Conservation (phyloP, 805 yeast species). For the Wickerhamiella azyma region DNA sequence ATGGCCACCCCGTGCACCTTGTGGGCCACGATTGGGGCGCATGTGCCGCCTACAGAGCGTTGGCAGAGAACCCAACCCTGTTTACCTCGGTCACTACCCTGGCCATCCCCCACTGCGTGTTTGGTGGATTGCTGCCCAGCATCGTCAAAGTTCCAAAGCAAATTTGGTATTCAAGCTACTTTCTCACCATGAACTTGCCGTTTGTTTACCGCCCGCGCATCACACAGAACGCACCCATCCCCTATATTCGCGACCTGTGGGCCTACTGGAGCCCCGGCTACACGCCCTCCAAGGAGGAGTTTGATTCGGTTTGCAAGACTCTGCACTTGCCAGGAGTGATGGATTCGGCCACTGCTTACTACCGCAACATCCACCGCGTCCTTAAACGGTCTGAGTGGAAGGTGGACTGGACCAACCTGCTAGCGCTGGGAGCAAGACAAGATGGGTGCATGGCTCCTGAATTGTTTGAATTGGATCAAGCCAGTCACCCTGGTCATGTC, state of each 20-base stretch:
- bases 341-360: slow-evolving; percentile 20
- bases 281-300: slow-evolving; percentile 12
- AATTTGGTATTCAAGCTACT: slow-evolving; percentile 19
- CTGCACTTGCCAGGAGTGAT: slow-evolving; percentile 17
- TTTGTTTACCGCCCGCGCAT: slow-evolving; percentile 15
- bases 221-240: slow-evolving; percentile 3
- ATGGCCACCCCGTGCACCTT: slow-evolving; percentile 16
- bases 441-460: slow-evolving; percentile 19
- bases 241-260: slow-evolving; percentile 18
- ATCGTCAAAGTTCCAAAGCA: slow-evolving; percentile 15
- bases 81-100: slow-evolving; percentile 15
- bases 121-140: slow-evolving; percentile 7
- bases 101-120: slow-evolving; percentile 19
- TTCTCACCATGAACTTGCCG: slow-evolving; percentile 20
- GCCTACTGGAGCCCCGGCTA: slow-evolving; percentile 21
- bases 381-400: slow-evolving; percentile 5
- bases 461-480: slow-evolving; percentile 12
- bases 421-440: slow-evolving; percentile 16
- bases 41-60: slow-evolving; percentile 15
- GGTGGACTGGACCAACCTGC: slow-evolving; percentile 12
- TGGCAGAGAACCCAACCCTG: slow-evolving; percentile 14
- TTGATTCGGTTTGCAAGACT: slow-evolving; percentile 13
- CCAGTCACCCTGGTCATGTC: slow-evolving; percentile 11
- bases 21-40: slow-evolving; percentile 25
- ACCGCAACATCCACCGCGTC: slow-evolving; percentile 12